Conservation (phyloP, 345 rosid genomes). For the Heritiera littoralis region DNA sequence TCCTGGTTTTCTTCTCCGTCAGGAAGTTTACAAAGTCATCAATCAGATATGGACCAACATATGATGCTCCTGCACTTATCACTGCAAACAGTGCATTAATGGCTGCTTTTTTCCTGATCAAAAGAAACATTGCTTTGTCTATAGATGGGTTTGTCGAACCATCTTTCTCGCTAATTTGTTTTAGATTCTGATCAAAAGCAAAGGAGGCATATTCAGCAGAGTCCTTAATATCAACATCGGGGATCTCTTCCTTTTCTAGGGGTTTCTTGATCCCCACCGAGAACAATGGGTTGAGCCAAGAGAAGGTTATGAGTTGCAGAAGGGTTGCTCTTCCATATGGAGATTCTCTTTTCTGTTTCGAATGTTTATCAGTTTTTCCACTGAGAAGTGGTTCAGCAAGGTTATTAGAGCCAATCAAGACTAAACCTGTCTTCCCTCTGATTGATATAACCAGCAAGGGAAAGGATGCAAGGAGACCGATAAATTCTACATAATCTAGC, state of each 20-base stretch:
- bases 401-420: slow-evolving; percentile 25
- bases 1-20: slow-evolving; percentile 37
- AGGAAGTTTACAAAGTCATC: slow-evolving; percentile 67
- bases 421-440: slow-evolving; percentile 65
- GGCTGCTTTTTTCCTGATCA: slow-evolving; percentile 66
- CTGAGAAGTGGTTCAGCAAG: slow-evolving; percentile 55
- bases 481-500: slow-evolving; percentile 52
- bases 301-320: slow-evolving; percentile 75
- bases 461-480: slow-evolving; percentile 52
- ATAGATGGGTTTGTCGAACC: slow-evolving; percentile 58
- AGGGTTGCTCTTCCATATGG: slow-evolving; percentile 75
- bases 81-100: slow-evolving; percentile 78
- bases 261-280: slow-evolving; percentile 72
- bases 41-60: slow-evolving; percentile 86
- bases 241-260: slow-evolving; percentile 70
- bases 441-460: slow-evolving; percentile 55
- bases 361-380: slow-evolving; percentile 35
- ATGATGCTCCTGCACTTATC: slow-evolving; percentile 59
- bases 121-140: slow-evolving; percentile 60
- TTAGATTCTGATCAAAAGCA: slow-evolving; percentile 50
- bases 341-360: slow-evolving; percentile 38
- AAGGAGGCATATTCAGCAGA: slow-evolving; percentile 64
- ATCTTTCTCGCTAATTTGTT: slow-evolving; percentile 49
- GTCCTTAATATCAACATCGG: slow-evolving; percentile 61
- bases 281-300: slow-evolving; percentile 88